A percentile compares a stretch with the other conserved stretches of the same genome.
These are phyloP conservation scores for Colletotrichum tropicale DNA, from an alignment of 2,329 filamentous ascomycete species.

Conservation along the genomic window DNA sequence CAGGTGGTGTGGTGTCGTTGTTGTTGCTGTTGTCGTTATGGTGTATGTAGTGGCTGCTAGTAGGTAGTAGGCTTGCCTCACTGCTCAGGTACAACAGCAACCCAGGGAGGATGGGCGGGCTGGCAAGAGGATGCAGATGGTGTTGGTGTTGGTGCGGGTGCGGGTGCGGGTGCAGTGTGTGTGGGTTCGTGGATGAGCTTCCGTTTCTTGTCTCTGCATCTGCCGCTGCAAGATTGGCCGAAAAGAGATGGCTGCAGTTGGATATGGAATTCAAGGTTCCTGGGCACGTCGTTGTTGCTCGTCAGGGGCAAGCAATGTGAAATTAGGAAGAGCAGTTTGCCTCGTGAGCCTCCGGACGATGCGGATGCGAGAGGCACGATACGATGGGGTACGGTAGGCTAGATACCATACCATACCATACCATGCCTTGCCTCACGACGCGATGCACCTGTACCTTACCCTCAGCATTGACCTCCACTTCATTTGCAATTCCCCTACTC, in stretches of 20 bases:
- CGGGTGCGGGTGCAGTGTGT: background rate
- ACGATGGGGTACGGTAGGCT: background rate
- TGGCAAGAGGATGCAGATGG: background rate
- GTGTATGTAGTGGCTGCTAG: background rate
- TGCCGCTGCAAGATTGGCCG: conserved; percentile 13
- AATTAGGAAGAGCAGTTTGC: background rate
- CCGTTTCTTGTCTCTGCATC: conserved; percentile 2
- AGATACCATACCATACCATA: background rate
- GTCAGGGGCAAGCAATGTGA: background rate
- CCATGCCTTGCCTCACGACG: background rate
- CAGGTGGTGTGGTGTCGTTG: background rate
- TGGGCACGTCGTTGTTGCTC: background rate
- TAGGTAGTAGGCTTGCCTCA: background rate
- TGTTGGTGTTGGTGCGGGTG: background rate
- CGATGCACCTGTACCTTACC: background rate
- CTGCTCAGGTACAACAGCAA: background rate
- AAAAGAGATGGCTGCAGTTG: background rate
- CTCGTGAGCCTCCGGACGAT: background rate
- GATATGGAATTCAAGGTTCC: background rate
- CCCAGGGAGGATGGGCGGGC: background rate
- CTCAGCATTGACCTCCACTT: background rate
- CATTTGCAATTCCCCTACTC: background rate
- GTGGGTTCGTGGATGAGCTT: background rate
- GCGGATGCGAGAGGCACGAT: background rate
- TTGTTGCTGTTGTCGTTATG: background rate